These are phyloP conservation scores for Eimeria necatrix DNA, from an alignment of 169 alveolate genomes.

Conservation along the genomic window DNA sequence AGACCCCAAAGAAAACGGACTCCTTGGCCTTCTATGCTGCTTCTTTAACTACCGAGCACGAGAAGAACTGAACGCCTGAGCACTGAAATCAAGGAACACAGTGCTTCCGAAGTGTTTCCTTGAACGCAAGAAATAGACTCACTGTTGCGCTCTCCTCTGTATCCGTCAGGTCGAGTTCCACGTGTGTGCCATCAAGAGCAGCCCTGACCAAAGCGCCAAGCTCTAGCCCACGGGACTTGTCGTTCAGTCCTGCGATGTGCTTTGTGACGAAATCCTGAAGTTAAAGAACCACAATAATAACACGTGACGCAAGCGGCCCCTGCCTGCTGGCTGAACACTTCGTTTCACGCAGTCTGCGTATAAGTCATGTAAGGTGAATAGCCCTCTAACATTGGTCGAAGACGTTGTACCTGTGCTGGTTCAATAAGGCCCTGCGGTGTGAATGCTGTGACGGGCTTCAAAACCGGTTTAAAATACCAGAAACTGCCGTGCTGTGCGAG, in stretches of 20 bases:
- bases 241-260: slow-evolving; percentile 18
- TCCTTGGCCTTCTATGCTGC: too few species aligned
- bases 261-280: slow-evolving; percentile 54
- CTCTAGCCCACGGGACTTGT: slow-evolving; percentile 18
- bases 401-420: slow-evolving; percentile 75
- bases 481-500: slow-evolving; percentile 73
- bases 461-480: slow-evolving; percentile 77
- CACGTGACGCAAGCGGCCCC: background rate
- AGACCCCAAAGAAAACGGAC: too few species aligned
- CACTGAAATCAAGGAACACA: too few species aligned
- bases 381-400: background rate
- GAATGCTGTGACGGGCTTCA: slow-evolving; percentile 78
- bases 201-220: slow-evolving; percentile 62
- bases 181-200: slow-evolving; percentile 37
- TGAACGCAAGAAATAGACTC: background rate
- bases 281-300: background rate
- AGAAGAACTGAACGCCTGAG: too few species aligned
- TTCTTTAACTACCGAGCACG: too few species aligned
- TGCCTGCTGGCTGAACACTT: too few species aligned
- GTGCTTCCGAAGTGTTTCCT: too few species aligned
- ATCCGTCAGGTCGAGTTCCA: slow-evolving; percentile 32
- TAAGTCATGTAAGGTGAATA: too few species aligned
- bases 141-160: slow-evolving; percentile 19
- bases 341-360: too few species aligned
- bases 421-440: slow-evolving; percentile 77